These are phyloP conservation scores for Rhizopus microsporus DNA, from an alignment of 371 early-diverging fungal species.

Conservation along the genomic window DNA sequence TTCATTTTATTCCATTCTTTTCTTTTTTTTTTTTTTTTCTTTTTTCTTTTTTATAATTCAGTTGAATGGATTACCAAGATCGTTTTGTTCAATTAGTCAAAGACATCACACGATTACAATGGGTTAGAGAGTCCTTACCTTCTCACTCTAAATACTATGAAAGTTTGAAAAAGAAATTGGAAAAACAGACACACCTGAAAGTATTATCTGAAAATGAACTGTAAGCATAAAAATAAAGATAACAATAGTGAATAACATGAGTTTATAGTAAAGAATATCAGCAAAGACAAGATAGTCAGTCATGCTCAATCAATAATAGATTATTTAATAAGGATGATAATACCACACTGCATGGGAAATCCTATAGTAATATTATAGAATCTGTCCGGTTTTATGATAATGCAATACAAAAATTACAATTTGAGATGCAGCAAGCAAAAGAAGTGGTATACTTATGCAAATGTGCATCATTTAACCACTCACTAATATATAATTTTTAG, in stretches of 20 bases:
- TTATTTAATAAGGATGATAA: conserved; percentile 3
- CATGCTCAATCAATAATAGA: neutral
- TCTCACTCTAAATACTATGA: conserved; percentile 47
- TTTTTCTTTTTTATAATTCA: conserved; percentile 7
- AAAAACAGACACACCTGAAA: conserved; percentile 33
- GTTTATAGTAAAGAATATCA: conserved; percentile 24
- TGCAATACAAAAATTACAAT: conserved; percentile 24
- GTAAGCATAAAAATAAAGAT: conserved; percentile 23
- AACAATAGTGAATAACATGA: too few species aligned
- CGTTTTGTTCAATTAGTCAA: conserved; percentile 29
- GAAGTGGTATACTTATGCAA: conserved; percentile 25
- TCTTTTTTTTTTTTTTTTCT: conserved; percentile 7
- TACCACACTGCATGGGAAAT: conserved; percentile 8
- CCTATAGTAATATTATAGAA: conserved; percentile 26
- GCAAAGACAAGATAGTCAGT: conserved; percentile 17
- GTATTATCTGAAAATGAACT: conserved; percentile 31
- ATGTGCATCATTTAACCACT: neutral
- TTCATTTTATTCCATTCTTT: neutral
- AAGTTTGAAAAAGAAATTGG: conserved; percentile 33
- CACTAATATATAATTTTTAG: conserved; percentile 5
- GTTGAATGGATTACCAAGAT: conserved; percentile 18
- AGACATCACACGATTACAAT: conserved; percentile 42
- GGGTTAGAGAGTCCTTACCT: conserved; percentile 50
- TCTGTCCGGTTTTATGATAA: conserved; percentile 31
- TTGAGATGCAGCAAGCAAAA: conserved; percentile 34